These are phyloP conservation scores for Nitzschia sp. DNA, from an alignment of 108 stramenopile genomes.

Conservation along the genomic window DNA sequence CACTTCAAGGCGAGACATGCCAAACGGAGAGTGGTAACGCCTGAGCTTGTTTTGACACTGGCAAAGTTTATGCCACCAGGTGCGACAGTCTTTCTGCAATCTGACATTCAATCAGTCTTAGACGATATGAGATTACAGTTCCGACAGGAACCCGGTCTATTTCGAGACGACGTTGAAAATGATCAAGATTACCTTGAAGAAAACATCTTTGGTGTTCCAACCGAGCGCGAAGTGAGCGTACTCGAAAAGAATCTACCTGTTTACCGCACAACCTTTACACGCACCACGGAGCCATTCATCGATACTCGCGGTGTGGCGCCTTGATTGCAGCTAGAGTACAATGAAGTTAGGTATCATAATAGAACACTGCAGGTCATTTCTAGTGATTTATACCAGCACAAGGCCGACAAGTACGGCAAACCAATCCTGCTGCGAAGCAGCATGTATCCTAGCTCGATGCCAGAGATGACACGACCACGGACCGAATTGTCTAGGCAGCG, in stretches of 20 bases:
- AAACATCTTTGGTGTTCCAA: conserved; percentile 79
- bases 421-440: too few species aligned
- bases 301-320: too few species aligned
- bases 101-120: conserved; percentile 75
- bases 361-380: too few species aligned
- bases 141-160: conserved; percentile 47
- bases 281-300: conserved; percentile 36
- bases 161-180: conserved; percentile 50
- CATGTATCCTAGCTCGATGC: too few species aligned
- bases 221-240: conserved; percentile 88
- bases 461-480: too few species aligned
- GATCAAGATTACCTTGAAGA: conserved; percentile 53
- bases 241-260: conserved; percentile 73
- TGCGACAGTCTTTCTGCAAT: conserved; percentile 70
- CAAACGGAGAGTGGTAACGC: conserved; percentile 85
- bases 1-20: conserved; percentile 80
- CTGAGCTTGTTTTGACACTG: conserved; percentile 62
- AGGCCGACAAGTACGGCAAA: too few species aligned
- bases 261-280: conserved; percentile 63
- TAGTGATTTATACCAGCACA: too few species aligned
- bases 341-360: too few species aligned
- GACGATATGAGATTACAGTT: conserved; percentile 85
- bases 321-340: too few species aligned
- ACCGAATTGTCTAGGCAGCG: too few species aligned
- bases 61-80: conserved; percentile 60